phyloP scores from a whole-genome alignment of 768 basidiomycete species.

The Boletus reticuloceps region DNA sequence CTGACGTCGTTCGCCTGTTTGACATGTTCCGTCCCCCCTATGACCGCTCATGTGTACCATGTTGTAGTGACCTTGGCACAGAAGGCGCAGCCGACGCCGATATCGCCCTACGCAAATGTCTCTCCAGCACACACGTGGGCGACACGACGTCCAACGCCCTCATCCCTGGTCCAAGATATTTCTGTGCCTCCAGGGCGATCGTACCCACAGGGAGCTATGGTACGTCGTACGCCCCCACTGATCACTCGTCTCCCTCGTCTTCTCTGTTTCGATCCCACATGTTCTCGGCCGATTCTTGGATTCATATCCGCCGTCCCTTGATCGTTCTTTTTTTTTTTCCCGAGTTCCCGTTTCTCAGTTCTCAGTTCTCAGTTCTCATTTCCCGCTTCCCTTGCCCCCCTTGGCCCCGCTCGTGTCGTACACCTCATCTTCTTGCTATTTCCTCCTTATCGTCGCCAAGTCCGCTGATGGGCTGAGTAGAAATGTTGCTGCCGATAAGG shows the following conservation, averaged over 20 bases:
- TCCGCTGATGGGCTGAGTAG: conserved; percentile 8
- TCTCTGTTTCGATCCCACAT: background rate
- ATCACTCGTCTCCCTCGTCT: background rate
- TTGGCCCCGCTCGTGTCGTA: background rate
- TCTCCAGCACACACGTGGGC: conserved; percentile 40
- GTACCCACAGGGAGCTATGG: conserved; percentile 23
- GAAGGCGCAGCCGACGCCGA: conserved; percentile 56
- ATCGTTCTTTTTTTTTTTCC: background rate
- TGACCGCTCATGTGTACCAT: no score
- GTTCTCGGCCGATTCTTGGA: background rate
- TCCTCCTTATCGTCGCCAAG: conserved; percentile 13
- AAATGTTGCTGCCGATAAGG: background rate
- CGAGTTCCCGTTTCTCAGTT: background rate
- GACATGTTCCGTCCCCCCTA: no score
- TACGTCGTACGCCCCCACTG: no score
- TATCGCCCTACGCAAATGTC: conserved; percentile 52
- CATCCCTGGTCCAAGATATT: conserved; percentile 62
- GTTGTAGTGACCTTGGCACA: no score
- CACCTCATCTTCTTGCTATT: background rate
- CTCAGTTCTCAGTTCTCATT: background rate
- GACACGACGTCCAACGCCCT: conserved; percentile 30
- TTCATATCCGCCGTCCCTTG: conserved; percentile 5
- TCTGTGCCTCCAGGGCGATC: conserved; percentile 50
- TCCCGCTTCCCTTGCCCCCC: background rate
- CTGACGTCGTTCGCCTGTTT: no score